These are phyloP conservation scores for Suillus alpinus DNA, from an alignment of 768 basidiomycete genomes.

Conservation along the genomic window DNA sequence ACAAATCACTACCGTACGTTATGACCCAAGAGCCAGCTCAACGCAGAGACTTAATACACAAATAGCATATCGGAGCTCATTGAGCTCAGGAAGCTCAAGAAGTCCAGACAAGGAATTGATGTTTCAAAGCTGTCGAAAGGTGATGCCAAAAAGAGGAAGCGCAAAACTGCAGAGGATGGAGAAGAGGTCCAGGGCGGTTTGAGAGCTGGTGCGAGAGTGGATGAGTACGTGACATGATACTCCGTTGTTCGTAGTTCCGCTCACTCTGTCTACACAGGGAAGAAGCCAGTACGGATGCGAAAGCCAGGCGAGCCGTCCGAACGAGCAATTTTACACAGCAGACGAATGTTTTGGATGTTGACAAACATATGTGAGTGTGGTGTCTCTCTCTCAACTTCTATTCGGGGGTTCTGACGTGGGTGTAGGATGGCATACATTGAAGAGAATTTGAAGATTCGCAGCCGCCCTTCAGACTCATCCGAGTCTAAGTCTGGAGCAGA, in stretches of 20 bases:
- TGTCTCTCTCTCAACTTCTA: background rate
- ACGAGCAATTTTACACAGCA: constrained; percentile 96
- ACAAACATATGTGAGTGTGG: constrained; percentile 89
- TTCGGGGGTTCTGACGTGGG: background rate
- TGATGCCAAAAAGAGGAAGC: constrained; percentile 70
- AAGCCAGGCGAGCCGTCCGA: constrained; percentile 70
- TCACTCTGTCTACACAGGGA: constrained; percentile 38
- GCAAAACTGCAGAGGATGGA: constrained; percentile 42
- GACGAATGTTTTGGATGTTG: constrained; percentile 92
- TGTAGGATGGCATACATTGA: constrained; percentile 97
- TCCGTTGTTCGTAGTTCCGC: background rate
- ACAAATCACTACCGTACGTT: constrained; percentile 49
- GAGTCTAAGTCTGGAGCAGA: constrained; percentile 50
- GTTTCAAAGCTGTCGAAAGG: constrained; percentile 81
- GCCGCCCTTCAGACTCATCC: constrained; percentile 49
- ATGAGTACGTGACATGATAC: constrained; percentile 46
- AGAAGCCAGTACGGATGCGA: constrained; percentile 64
- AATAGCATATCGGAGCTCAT: constrained; percentile 78
- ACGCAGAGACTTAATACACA: constrained; percentile 10
- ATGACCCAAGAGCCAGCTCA: background rate
- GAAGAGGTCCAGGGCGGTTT: constrained; percentile 55
- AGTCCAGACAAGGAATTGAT: constrained; percentile 80
- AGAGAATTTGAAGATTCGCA: constrained; percentile 79
- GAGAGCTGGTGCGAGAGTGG: constrained; percentile 44
- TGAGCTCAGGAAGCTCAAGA: constrained; percentile 75